Evolutionary conservation across 2,329 filamentous ascomycete species (phyloP).

Genomic region (Ploettnerulaceae sp.): DNA sequence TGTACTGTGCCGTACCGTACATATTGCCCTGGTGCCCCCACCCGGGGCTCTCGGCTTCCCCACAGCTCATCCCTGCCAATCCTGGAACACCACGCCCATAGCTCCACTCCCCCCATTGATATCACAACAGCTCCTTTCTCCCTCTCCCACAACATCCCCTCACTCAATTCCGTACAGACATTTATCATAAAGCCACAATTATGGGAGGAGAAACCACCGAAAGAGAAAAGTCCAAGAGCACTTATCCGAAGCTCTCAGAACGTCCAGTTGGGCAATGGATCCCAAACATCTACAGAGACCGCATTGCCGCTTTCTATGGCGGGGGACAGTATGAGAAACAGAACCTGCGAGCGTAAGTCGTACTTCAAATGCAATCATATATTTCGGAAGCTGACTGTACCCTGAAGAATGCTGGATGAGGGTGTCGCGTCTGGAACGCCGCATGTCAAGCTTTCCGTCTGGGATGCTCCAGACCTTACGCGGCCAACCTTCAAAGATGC

Average conservation of each 20-base stretch:
- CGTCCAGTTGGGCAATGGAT: constrained; percentile 71
- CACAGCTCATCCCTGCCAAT: constrained; percentile 10
- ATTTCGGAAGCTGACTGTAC: constrained; percentile 11
- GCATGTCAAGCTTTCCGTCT: constrained; percentile 79
- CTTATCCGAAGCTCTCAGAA: constrained; percentile 32
- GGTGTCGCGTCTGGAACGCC: constrained; percentile 61
- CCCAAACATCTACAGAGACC: constrained; percentile 75
- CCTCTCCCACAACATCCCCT: constrained; percentile 16
- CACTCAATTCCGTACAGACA: constrained; percentile 7
- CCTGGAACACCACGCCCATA: not conserved
- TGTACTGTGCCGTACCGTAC: too few species aligned
- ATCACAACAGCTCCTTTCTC: constrained; percentile 10
- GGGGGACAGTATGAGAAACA: constrained; percentile 72
- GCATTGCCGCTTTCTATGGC: constrained; percentile 75
- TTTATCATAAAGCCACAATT: constrained; percentile 23
- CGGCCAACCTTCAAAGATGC: constrained; percentile 87
- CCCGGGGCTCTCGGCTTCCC: constrained; percentile 3
- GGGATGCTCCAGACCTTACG: constrained; percentile 72
- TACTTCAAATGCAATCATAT: not conserved
- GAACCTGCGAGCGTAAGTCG: constrained; percentile 64
- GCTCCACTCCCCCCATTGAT: not conserved
- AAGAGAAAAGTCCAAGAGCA: constrained; percentile 25
- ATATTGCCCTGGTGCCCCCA: too few species aligned
- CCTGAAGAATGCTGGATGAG: constrained; percentile 64
- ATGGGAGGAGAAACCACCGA: constrained; percentile 34